Evolutionary conservation across 345 rosid species (phyloP), one percentile per base, ranked within the genome.

Genomic region (Eutrema yunnanense): DNA sequence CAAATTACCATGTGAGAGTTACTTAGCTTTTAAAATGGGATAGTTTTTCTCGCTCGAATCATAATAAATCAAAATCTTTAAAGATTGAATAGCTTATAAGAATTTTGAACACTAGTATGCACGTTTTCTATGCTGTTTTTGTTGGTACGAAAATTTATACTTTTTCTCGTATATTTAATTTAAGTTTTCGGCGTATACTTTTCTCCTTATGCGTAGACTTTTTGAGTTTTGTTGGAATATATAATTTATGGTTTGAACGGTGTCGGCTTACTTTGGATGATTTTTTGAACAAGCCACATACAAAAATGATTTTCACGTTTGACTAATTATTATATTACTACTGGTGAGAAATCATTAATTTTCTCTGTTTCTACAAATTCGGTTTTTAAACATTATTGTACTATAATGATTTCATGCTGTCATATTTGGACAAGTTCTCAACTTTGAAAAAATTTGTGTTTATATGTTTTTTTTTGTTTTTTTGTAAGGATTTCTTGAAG

Each of bases 311-410:
- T 54, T 69, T 27, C 65, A 69, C 71, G 60, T 76, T 76, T 76
- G 75, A 76, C 79, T 76, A 69, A 62, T 75, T 69, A 75, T 75
- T 62, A 54, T 62, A 69, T 27, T 40, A 29, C 49, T 60, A 29
- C 49, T 60, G 55, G 47, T 62, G 60, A 47, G 1, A 36, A 6
- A 49, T 50, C 9, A 65, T 66, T 30, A 44, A 22, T 60, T 63
- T 38, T 47, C 13, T 54, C 27, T 14, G 11, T 55, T 68, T 61
- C 19, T 44, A 29, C 69, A 43, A 19, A 36, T 27, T 62, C 4
- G 2, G 36, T 12, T 12, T 6, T 19, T 9, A 2, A 32, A 40
- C 14, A 57, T 26, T 58, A 19, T 74, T 41, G 1, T 13, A 30
- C 53, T 58, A 26, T 40, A n/a, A 55, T 65, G 58, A 63, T 34